Conservation (phyloP, 1,284 basidiomycete species). For the Leccinum griseonigrum region DNA sequence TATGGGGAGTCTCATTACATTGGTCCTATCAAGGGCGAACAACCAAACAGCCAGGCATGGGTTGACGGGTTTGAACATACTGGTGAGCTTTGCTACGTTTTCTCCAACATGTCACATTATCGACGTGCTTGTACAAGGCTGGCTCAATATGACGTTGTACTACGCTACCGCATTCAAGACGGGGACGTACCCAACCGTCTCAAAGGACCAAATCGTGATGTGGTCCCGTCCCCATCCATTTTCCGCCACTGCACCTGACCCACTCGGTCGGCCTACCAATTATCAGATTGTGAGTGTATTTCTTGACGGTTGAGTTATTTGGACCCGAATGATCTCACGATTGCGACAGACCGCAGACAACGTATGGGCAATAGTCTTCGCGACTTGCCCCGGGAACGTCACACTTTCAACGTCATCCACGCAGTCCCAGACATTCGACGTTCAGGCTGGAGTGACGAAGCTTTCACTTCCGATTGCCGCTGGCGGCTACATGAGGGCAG, state of each 20-base stretch:
- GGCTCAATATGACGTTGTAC: conserved; percentile 65
- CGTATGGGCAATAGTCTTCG: conserved; percentile 66
- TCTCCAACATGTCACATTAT: background rate
- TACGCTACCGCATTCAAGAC: conserved; percentile 78
- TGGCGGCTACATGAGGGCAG: conserved; percentile 61
- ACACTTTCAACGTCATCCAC: conserved; percentile 49
- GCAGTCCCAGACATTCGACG: conserved; percentile 46
- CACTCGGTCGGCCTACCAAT: conserved; percentile 54
- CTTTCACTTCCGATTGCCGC: conserved; percentile 57
- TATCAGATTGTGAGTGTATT: conserved; percentile 45
- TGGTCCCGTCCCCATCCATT: conserved; percentile 74
- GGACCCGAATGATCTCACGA: conserved; percentile 7
- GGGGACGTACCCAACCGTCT: conserved; percentile 61
- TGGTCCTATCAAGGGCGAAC: conserved; percentile 64
- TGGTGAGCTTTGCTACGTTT: conserved; percentile 35
- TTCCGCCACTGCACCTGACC: conserved; percentile 50
- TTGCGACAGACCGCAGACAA: conserved; percentile 46
- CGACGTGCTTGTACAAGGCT: conserved; percentile 38
- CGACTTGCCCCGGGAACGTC: conserved; percentile 52
- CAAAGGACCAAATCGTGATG: conserved; percentile 65
- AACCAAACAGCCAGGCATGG: conserved; percentile 65
- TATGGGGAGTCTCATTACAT: conserved; percentile 61
- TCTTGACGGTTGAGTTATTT: background rate
- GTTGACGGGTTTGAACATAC: conserved; percentile 64
- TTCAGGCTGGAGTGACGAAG: conserved; percentile 63